These are phyloP conservation scores for Neospermospora avenae DNA, from an alignment of 2,329 filamentous ascomycete genomes.

Conservation along the genomic window DNA sequence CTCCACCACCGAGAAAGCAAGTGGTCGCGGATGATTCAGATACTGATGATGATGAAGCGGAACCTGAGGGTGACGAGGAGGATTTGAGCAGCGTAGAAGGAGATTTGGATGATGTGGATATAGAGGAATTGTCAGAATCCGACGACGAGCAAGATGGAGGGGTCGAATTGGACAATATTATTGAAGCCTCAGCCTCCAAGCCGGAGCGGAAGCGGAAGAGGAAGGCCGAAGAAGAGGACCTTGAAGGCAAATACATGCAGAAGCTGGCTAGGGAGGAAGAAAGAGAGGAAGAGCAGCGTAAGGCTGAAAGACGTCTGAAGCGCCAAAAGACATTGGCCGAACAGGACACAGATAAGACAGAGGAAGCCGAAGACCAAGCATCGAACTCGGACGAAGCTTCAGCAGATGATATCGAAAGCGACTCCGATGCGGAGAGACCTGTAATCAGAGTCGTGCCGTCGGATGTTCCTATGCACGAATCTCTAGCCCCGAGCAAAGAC, in stretches of 20 bases:
- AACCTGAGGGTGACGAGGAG: conserved; percentile 33
- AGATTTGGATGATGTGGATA: conserved; percentile 36
- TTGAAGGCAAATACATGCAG: conserved; percentile 68
- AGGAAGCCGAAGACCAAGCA: conserved; percentile 32
- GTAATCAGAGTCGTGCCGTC: conserved; percentile 40
- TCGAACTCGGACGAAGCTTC: conserved; percentile 29
- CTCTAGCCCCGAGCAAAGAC: conserved; percentile 50
- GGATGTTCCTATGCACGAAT: conserved; percentile 51
- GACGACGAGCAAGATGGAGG: conserved; percentile 39
- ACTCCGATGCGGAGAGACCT: conserved; percentile 31
- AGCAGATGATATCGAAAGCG: conserved; percentile 28
- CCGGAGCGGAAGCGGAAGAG: conserved; percentile 59
- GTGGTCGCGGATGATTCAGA: conserved; percentile 38
- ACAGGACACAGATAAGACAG: conserved; percentile 35
- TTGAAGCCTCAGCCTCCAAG: conserved; percentile 42
- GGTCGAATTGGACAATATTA: conserved; percentile 40
- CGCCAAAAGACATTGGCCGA: conserved; percentile 47
- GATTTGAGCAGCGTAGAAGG: conserved; percentile 37
- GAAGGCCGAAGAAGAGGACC: conserved; percentile 59
- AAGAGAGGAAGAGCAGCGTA: conserved; percentile 48
- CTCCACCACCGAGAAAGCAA: conserved; percentile 28
- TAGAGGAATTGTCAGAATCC: conserved; percentile 31
- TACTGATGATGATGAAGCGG: conserved; percentile 38
- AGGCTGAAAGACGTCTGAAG: conserved; percentile 44
- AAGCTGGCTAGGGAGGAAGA: conserved; percentile 60